A percentile compares a stretch with the other conserved stretches of the same genome.
These are phyloP conservation scores for Cladophialophora psammophila DNA, from an alignment of 2,329 filamentous ascomycete species.

Conservation along the genomic window DNA sequence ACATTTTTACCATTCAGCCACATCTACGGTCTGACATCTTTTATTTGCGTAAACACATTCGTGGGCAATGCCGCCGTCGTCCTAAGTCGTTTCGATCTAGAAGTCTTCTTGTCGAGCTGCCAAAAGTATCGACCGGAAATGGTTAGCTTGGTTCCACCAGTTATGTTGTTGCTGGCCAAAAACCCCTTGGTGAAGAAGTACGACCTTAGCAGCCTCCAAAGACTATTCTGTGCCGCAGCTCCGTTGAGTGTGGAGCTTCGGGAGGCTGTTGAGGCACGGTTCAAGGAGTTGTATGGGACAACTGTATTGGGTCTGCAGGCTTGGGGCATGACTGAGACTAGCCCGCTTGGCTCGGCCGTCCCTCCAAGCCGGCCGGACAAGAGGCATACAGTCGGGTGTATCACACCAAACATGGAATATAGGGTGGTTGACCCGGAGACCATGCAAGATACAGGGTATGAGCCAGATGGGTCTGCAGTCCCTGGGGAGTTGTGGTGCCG, in stretches of 20 bases:
- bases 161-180: slow-evolving; percentile 77
- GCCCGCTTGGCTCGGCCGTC: slow-evolving; percentile 22
- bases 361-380: slow-evolving; percentile 25
- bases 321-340: slow-evolving; percentile 83
- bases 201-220: slow-evolving; percentile 71
- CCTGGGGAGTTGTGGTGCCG: slow-evolving; percentile 59
- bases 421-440: slow-evolving; percentile 36
- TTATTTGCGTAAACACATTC: slow-evolving; percentile 65
- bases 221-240: slow-evolving; percentile 71
- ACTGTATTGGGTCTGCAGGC: slow-evolving; percentile 61
- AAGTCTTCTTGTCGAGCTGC: slow-evolving; percentile 72
- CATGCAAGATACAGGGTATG: slow-evolving; percentile 26
- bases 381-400: slow-evolving; percentile 32
- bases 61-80: slow-evolving; percentile 72
- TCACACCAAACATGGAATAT: slow-evolving; percentile 35
- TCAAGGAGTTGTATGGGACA: slow-evolving; percentile 59
- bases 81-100: slow-evolving; percentile 79
- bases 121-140: slow-evolving; percentile 72
- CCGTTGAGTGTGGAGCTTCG: slow-evolving; percentile 66
- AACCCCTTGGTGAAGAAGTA: slow-evolving; percentile 69
- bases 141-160: slow-evolving; percentile 74
- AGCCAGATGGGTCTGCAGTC: slow-evolving; percentile 29
- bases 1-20: slow-evolving; percentile 79
- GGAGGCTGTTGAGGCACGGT: slow-evolving; percentile 57
- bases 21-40: slow-evolving; percentile 74